Conservation (phyloP, 345 rosid genomes). For the Erysimum cheiranthoides region DNA sequence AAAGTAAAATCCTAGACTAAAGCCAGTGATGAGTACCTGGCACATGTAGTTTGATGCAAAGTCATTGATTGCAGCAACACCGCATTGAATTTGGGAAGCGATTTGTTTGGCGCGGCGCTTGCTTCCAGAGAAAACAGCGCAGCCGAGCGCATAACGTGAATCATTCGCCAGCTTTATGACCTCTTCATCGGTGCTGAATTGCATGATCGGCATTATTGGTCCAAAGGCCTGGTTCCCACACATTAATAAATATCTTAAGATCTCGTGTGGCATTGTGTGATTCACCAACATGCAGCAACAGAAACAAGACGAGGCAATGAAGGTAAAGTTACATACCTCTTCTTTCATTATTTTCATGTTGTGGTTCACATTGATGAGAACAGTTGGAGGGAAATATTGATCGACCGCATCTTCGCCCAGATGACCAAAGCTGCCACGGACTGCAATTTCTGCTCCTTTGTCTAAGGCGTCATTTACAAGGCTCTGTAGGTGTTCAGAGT, state of each 20-base stretch:
- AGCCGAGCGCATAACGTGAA: conserved; percentile 92
- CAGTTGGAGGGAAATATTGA: conserved; percentile 94
- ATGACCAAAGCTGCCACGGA: conserved; percentile 96
- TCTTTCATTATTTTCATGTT: conserved; percentile 94
- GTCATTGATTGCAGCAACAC: conserved; percentile 93
- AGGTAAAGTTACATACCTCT: conserved; percentile 63
- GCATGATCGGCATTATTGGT: conserved; percentile 98
- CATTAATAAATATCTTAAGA: not conserved
- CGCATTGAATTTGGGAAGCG: conserved; percentile 86
- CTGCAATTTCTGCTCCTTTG: conserved; percentile 87
- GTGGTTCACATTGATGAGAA: conserved; percentile 82
- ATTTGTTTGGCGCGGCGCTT: conserved; percentile 77
- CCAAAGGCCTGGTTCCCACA: conserved; percentile 78
- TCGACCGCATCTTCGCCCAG: conserved; percentile 92
- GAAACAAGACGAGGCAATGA: not conserved
- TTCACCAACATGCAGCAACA: conserved; percentile 25
- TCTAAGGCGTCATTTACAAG: conserved; percentile 88
- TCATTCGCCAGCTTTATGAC: conserved; percentile 86
- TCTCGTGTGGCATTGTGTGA: not conserved
- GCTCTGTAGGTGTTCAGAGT: conserved; percentile 85
- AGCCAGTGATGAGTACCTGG: conserved; percentile 62
- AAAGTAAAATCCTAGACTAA: conserved; percentile 1
- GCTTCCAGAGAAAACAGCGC: conserved; percentile 91
- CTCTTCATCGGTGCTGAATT: conserved; percentile 90
- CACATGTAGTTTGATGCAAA: conserved; percentile 93